Evolutionary conservation across 306 rosid species (phyloP).

Genomic region (Prunus padus): DNA sequence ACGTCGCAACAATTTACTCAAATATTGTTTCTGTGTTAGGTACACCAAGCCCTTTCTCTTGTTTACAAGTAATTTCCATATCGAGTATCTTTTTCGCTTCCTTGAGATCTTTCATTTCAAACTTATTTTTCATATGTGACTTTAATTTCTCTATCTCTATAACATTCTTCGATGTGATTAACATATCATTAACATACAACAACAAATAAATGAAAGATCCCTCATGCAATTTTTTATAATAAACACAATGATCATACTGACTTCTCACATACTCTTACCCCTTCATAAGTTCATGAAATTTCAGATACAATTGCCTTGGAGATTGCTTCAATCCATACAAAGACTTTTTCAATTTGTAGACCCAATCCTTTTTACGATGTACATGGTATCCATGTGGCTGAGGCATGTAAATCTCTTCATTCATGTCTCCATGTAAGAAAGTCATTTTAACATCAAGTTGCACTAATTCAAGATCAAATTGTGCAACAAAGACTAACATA

Average conservation of each 20-base stretch:
- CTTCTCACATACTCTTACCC: not conserved
- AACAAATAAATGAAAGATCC: too few species aligned
- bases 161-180: too few species aligned
- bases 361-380: not conserved
- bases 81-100: not conserved
- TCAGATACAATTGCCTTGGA: not conserved
- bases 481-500: not conserved
- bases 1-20: not conserved
- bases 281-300: not conserved
- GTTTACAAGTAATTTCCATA: not conserved
- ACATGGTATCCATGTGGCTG: not conserved
- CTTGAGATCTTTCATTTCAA: not conserved
- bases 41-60: too few species aligned
- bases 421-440: not conserved
- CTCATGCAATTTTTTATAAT: too few species aligned
- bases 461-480: not conserved
- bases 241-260: too few species aligned
- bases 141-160: too few species aligned
- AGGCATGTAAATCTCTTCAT: not conserved
- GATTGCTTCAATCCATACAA: slow-evolving; percentile 1
- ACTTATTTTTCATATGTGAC: not conserved
- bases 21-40: too few species aligned
- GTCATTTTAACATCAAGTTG: not conserved
- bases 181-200: too few species aligned
- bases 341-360: not conserved